Evolutionary conservation across 140 eudicot species (phyloP).

Genomic region (Flaveria floridana): DNA sequence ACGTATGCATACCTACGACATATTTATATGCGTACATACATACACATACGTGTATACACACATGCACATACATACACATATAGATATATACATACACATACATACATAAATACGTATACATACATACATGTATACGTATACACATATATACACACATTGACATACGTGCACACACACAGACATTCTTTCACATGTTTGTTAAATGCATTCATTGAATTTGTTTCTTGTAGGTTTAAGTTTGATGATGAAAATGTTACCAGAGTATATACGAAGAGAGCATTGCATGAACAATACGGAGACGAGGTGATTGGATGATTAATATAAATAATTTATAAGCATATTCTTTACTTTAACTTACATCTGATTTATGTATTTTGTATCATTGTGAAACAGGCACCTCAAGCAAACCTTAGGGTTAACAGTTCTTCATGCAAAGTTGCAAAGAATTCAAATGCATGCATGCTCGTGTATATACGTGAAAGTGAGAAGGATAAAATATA

Average conservation of each 20-base stretch:
- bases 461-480: conserved; percentile 91
- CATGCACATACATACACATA: too few relatives aligned
- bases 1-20: too few relatives aligned
- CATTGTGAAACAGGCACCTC: conserved; percentile 40
- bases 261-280: conserved; percentile 72
- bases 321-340: background rate
- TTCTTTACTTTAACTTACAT: background rate
- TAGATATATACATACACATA: too few relatives aligned
- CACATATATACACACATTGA: too few relatives aligned
- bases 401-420: conserved; percentile 30
- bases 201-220: conserved; percentile 18
- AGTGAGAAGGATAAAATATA: conserved; percentile 77
- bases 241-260: conserved; percentile 86
- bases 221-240: conserved; percentile 65
- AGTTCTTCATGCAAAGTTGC: conserved; percentile 71
- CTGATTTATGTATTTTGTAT: conserved; percentile 7
- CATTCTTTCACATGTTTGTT: background rate
- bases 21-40: too few relatives aligned
- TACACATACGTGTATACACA: too few relatives aligned
- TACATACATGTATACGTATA: background rate
- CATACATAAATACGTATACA: background rate
- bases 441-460: conserved; percentile 80
- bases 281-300: conserved; percentile 93
- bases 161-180: background rate
- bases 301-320: conserved; percentile 51